These are phyloP conservation scores for Bacidia rubella DNA, from an alignment of 495 filamentous ascomycete genomes.

Conservation along the genomic window DNA sequence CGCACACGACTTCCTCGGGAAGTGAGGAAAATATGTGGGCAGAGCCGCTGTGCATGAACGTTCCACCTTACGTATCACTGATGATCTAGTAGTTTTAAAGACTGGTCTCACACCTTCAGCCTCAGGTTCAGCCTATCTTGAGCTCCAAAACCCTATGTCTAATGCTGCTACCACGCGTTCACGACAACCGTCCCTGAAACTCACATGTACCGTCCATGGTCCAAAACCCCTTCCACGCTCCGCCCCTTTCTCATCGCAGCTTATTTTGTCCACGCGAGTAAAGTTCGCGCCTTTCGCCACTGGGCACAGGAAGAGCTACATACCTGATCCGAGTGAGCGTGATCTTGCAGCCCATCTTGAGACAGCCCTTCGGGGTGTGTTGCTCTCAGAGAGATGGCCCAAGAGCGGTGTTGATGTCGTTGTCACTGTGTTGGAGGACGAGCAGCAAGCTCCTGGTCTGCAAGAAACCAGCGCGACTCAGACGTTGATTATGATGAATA, in stretches of 20 bases:
- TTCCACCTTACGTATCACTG: no score
- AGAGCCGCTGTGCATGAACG: no score
- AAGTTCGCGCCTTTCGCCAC: conserved; percentile 95
- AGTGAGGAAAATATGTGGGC: conserved; percentile 73
- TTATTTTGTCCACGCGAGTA: conserved; percentile 79
- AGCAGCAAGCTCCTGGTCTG: conserved; percentile 49
- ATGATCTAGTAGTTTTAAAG: conserved; percentile 72
- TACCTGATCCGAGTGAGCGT: conserved; percentile 73
- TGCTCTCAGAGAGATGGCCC: conserved; percentile 88
- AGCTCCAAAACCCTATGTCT: conserved; percentile 53
- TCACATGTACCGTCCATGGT: conserved; percentile 85
- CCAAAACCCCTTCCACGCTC: conserved; percentile 82
- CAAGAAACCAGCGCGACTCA: conserved; percentile 26
- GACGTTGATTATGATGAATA: conserved; percentile 46
- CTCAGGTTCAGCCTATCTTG: conserved; percentile 85
- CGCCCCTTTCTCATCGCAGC: conserved; percentile 75
- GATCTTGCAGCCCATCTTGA: conserved; percentile 87
- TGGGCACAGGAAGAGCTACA: conserved; percentile 65
- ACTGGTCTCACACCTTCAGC: conserved; percentile 88
- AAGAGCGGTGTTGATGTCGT: conserved; percentile 91
- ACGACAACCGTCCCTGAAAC: conserved; percentile 55
- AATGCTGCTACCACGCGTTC: conserved; percentile 36
- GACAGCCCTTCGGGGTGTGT: conserved; percentile 72
- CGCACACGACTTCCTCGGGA: conserved; percentile 48
- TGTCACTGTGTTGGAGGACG: conserved; percentile 83